Base-by-base conservation (phyloP, 129 eudicot species). In the Lonicera japonica region DNA sequence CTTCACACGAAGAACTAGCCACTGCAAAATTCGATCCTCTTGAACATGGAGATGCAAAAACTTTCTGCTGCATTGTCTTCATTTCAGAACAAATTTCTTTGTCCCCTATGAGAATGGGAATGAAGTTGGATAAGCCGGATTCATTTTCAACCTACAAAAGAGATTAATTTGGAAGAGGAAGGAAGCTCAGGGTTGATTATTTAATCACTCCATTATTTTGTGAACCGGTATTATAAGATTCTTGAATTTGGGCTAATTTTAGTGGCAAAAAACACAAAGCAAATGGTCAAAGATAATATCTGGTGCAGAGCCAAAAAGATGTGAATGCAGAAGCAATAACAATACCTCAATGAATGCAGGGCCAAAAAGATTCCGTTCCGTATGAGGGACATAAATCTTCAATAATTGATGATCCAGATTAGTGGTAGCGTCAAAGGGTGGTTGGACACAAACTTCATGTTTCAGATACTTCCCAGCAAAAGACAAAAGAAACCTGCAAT, bases 321-420 rank as follows among this genome's bases (percentile, higher is more conserved):
- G 8, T 38, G 43, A 38, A 38, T 4, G 5, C 74, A 81, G 64
- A 68, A 58, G 46, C 46, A 13, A 64, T 24, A 10, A 43, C 11
- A 17, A 23, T 63, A 87, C 97, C 97, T 91, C 97, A 52, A 91
- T 65, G 60, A 91, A 91, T 1, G 86, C 96, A 17, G 97, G 97
- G 34, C 97, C 96, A 52, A 68, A 80, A 20, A 67, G 63, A 69
- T 71, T 74, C 29, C 63, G 65, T 45, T 82, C 96, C 1, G 96
- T 79, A 56, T 41, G 75, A 68, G 96, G 90, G 41, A 84, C 81
- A 18, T 63, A 16, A 54, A 91, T 78, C 59, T 75, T 91, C 71
- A 80, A 69, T 55, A 84, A 58, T 68, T 91, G 97, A 62, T 73
- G 82, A 64, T 84, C 79, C 7, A 47, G 25, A 29, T 54, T 65